Evolutionary conservation across 78 protist genomes (phyloP).

Genomic region (Dictyostelium discoideum): DNA sequence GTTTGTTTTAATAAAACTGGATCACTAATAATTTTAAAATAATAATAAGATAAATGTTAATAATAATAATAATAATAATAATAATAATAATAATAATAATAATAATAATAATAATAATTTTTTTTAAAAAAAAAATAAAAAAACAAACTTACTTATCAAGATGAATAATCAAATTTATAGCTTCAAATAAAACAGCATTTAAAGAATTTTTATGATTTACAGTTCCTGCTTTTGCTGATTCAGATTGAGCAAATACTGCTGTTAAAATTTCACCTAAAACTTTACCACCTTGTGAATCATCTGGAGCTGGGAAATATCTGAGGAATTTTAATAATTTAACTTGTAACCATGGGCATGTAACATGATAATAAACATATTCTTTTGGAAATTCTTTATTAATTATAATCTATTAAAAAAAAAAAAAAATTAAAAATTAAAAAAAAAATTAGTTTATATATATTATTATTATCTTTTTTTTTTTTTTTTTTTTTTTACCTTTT

Average conservation of each 20-base stretch:
- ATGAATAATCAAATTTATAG: conserved; percentile 91
- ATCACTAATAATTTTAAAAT: conserved; percentile 64
- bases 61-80: not conserved
- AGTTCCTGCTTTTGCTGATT: conserved; percentile 80
- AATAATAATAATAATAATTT: no score
- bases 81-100: not conserved
- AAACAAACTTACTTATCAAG: conserved; percentile 58
- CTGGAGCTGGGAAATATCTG: conserved; percentile 93
- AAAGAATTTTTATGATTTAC: conserved; percentile 91
- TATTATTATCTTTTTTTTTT: not conserved
- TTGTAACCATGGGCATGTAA: conserved; percentile 96
- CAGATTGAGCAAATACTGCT: conserved; percentile 86
- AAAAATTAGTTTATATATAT: not conserved
- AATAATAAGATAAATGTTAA: not conserved
- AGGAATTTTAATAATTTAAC: conserved; percentile 95
- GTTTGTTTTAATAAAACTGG: conserved; percentile 72
- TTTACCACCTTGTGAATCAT: conserved; percentile 46
- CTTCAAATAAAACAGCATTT: conserved; percentile 96
- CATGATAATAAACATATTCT: conserved; percentile 95
- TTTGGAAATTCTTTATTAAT: conserved; percentile 74
- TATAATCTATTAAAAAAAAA: conserved; percentile 49
- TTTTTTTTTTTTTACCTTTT: conserved; percentile 20
- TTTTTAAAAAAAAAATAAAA: not conserved
- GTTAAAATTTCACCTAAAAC: conserved; percentile 64
- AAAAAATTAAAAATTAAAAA: not conserved